Percentiles rank a stretch among this genome's conserved stretches.
Evolutionary conservation across 108 stramenopile genomes (phyloP).

Genomic region (Epithemia pelagica): DNA sequence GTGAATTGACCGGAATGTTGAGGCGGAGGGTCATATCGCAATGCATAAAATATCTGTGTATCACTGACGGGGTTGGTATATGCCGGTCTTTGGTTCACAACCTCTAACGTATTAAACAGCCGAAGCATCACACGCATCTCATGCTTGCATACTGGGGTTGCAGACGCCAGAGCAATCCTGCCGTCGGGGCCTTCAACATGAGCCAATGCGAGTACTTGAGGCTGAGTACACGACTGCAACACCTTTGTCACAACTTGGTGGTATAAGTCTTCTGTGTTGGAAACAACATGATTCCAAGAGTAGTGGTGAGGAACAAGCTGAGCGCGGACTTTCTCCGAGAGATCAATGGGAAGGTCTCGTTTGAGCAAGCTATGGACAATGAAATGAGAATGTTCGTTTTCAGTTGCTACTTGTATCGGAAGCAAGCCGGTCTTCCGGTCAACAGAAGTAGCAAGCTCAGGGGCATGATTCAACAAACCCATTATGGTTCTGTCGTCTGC

Average conservation of each 20-base stretch:
- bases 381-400: conserved; percentile 78
- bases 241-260: conserved; percentile 84
- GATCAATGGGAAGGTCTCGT: conserved; percentile 79
- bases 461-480: conserved; percentile 76
- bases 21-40: conserved; percentile 79
- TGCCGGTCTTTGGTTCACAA: conserved; percentile 85
- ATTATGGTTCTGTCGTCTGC: conserved; percentile 79
- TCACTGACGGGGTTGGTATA: conserved; percentile 82
- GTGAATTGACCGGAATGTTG: conserved; percentile 57
- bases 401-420: conserved; percentile 83
- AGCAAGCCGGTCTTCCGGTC: conserved; percentile 70
- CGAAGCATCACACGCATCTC: conserved; percentile 86
- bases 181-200: conserved; percentile 83
- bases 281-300: conserved; percentile 86
- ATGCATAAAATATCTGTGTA: conserved; percentile 86
- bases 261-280: conserved; percentile 72
- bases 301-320: conserved; percentile 78
- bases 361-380: conserved; percentile 83
- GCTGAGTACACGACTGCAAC: conserved; percentile 80
- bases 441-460: conserved; percentile 61
- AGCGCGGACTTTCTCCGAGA: conserved; percentile 80
- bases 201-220: conserved; percentile 83
- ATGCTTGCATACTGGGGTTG: conserved; percentile 85
- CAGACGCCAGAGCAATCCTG: conserved; percentile 73
- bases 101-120: conserved; percentile 88